Evolutionary conservation across 371 early-diverging fungal genomes (phyloP).

Genomic region (Phascolomyces articulosus): DNA sequence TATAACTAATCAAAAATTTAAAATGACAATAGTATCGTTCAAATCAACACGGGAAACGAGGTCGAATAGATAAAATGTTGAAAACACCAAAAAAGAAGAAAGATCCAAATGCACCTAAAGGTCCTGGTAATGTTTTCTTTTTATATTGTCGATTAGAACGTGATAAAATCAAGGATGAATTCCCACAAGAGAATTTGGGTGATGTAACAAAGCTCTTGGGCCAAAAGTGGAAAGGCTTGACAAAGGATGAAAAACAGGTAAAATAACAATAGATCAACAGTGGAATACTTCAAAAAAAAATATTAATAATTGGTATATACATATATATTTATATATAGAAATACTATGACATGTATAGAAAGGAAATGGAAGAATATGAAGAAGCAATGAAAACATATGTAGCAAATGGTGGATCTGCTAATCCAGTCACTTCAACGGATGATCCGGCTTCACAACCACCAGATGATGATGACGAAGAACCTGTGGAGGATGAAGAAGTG

Average conservation of each 20-base stretch:
- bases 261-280: neutral
- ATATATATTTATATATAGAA: conserved; percentile 24
- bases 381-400: conserved; percentile 54
- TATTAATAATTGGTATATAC: neutral
- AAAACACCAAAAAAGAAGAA: conserved; percentile 47
- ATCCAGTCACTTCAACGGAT: neutral
- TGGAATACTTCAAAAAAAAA: neutral
- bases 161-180: conserved; percentile 59
- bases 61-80: conserved; percentile 12
- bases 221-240: conserved; percentile 52
- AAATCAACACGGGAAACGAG: conserved; percentile 1
- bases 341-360: conserved; percentile 55
- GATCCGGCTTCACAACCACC: conserved; percentile 1
- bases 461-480: conserved; percentile 2
- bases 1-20: too few relatives aligned
- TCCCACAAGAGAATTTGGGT: conserved; percentile 53
- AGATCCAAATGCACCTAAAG: conserved; percentile 73
- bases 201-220: conserved; percentile 56
- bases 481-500: neutral
- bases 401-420: neutral
- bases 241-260: conserved; percentile 59
- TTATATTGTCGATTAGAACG: conserved; percentile 61
- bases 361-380: conserved; percentile 53
- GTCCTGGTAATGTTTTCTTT: conserved; percentile 71
- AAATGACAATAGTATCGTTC: neutral